Percentiles rank a stretch among this genome's conserved stretches.
Conservation (phyloP, 495 filamentous ascomycete species). For the Penicillium samsonianum region DNA sequence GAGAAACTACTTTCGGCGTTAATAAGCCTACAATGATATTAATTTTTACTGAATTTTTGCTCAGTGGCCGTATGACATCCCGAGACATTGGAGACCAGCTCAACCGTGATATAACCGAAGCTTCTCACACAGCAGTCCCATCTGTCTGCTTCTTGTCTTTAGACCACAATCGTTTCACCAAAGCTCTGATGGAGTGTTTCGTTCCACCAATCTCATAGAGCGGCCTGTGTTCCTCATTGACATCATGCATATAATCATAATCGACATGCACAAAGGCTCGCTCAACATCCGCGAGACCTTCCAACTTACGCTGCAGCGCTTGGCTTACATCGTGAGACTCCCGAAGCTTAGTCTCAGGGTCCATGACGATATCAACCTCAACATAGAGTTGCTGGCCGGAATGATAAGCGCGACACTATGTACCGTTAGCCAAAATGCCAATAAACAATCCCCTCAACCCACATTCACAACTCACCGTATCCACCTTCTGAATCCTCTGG, state of each 20-base stretch:
- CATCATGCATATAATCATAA: slow-evolving; percentile 43
- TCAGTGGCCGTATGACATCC: neutral
- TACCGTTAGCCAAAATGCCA: neutral
- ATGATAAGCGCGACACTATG: slow-evolving; percentile 50
- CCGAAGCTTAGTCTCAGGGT: slow-evolving; percentile 48
- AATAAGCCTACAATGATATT: neutral
- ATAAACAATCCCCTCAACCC: neutral
- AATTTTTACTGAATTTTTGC: neutral
- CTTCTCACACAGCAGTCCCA: neutral
- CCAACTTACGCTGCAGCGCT: slow-evolving; percentile 54
- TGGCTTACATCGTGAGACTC: slow-evolving; percentile 57
- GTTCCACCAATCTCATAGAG: slow-evolving; percentile 41
- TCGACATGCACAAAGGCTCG: slow-evolving; percentile 60
- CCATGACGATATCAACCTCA: slow-evolving; percentile 61
- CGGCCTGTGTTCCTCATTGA: slow-evolving; percentile 55
- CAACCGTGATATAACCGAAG: neutral
- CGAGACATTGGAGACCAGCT: neutral
- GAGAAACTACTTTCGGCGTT: neutral
- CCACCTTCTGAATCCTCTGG: slow-evolving; percentile 52
- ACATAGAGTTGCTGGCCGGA: slow-evolving; percentile 58
- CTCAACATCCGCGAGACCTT: slow-evolving; percentile 54
- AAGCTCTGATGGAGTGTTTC: slow-evolving; percentile 12
- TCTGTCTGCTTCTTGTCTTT: neutral
- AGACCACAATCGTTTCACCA: slow-evolving; percentile 11
- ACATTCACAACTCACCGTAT: slow-evolving; percentile 39